Percentiles rank a stretch among this genome's conserved stretches.
These are phyloP conservation scores for Candida sp. DNA, from an alignment of 1,139 yeast genomes.

Conservation along the genomic window DNA sequence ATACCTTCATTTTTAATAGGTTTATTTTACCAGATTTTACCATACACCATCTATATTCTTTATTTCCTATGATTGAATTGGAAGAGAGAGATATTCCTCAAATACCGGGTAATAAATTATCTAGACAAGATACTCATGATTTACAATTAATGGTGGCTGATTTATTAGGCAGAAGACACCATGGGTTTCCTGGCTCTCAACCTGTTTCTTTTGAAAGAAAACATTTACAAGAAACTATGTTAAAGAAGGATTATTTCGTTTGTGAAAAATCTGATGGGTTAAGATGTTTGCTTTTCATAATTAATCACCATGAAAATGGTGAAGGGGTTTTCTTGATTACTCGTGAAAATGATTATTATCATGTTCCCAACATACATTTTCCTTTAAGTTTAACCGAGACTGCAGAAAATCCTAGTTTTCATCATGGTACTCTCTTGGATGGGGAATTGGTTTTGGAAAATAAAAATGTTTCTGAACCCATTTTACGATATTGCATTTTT, in stretches of 20 bases:
- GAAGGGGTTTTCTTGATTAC: constrained; percentile 78
- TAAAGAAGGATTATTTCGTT: constrained; percentile 67
- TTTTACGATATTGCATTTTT: constrained; percentile 75
- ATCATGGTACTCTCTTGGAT: constrained; percentile 85
- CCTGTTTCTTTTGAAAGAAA: constrained; percentile 86
- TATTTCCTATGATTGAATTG: constrained; percentile 36
- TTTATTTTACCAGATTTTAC: no score
- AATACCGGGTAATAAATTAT: constrained; percentile 79
- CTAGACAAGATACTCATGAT: constrained; percentile 66
- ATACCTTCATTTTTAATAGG: no score
- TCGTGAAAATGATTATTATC: constrained; percentile 81
- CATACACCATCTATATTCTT: no score
- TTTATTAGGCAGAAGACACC: constrained; percentile 52
- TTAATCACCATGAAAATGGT: constrained; percentile 68
- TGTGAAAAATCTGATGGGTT: constrained; percentile 97
- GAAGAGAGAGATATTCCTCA: constrained; percentile 69
- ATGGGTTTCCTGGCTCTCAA: constrained; percentile 83
- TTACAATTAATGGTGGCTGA: constrained; percentile 69
- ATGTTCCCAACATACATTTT: constrained; percentile 81
- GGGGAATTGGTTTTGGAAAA: constrained; percentile 80
- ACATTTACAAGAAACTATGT: constrained; percentile 63
- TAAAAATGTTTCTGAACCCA: constrained; percentile 44
- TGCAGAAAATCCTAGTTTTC: constrained; percentile 54
- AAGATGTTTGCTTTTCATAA: constrained; percentile 67
- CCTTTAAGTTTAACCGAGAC: constrained; percentile 54